Conservation (phyloP, 768 basidiomycete species). For the Rhodotorula babjevae region DNA sequence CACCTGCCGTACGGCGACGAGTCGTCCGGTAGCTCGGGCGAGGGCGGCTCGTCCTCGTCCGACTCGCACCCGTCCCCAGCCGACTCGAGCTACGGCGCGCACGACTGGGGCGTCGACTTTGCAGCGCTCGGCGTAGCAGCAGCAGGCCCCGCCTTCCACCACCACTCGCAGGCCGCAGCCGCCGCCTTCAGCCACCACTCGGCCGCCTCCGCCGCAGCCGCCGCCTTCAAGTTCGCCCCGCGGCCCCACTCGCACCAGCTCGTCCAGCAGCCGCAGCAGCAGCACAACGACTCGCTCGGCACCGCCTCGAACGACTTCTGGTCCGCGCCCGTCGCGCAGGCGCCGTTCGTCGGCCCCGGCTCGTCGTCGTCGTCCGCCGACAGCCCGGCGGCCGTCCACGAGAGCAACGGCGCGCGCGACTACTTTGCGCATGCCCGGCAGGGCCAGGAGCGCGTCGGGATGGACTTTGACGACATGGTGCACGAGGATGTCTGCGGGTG, state of each 20-base stretch:
- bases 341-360: background rate
- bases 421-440: background rate
- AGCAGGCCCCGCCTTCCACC: background rate
- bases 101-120: conserved; percentile 27
- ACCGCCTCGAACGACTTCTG: conserved; percentile 3
- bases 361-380: background rate
- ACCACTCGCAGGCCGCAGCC: background rate
- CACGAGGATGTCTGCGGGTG: conserved; percentile 37
- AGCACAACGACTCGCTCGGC: too few relatives aligned
- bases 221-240: conserved; percentile 10
- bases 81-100: conserved; percentile 15
- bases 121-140: conserved; percentile 4
- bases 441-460: background rate
- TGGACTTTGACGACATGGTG: conserved; percentile 38
- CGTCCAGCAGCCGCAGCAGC: too few relatives aligned
- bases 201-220: background rate
- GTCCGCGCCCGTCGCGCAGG: background rate
- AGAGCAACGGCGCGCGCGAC: background rate
- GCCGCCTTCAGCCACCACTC: background rate
- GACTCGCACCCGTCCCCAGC: conserved; percentile 16
- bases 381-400: background rate
- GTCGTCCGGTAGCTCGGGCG: conserved; percentile 21
- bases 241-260: background rate
- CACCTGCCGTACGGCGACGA: conserved; percentile 9
- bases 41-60: background rate